A percentile compares a stretch with the other conserved stretches of the same genome.
Evolutionary conservation across 179 eudicot species (phyloP).

Genomic region (Amaranthus tricolor): DNA sequence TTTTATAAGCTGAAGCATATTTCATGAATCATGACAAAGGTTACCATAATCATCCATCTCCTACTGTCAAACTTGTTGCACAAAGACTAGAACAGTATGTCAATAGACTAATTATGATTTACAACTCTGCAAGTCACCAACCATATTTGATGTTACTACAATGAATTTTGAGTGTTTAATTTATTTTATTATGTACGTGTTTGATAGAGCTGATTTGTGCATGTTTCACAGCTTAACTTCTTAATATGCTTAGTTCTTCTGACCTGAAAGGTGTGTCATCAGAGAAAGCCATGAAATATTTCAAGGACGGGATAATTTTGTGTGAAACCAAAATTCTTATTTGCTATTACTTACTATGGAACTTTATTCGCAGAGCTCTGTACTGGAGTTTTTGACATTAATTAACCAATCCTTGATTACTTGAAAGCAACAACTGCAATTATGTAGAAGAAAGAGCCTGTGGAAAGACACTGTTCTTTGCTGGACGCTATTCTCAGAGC

Average conservation of each 20-base stretch:
- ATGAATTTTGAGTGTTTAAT: neutral
- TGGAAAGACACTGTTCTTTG: slow-evolving; percentile 32
- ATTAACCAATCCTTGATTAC: slow-evolving; percentile 36
- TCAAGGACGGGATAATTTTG: slow-evolving; percentile 21
- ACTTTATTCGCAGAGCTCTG: slow-evolving; percentile 50
- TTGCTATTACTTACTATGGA: slow-evolving; percentile 34
- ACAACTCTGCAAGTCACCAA: neutral
- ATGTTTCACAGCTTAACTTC: neutral
- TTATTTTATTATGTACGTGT: neutral
- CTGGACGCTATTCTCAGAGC: slow-evolving; percentile 31
- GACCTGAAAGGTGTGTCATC: slow-evolving; percentile 19
- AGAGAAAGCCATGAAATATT: slow-evolving; percentile 17
- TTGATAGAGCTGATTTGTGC: neutral
- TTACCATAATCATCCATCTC: no score
- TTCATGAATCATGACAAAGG: no score
- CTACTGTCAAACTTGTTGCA: no score
- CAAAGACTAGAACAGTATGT: neutral
- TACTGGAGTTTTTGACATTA: slow-evolving; percentile 41
- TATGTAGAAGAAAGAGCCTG: slow-evolving; percentile 45
- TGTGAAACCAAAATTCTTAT: slow-evolving; percentile 22
- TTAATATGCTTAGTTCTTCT: slow-evolving; percentile 11
- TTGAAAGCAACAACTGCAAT: slow-evolving; percentile 42
- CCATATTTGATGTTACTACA: neutral
- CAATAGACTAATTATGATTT: neutral
- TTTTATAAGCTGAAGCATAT: no score